Conservation (phyloP, 139 green algal species). For the Closterium sp. region DNA sequence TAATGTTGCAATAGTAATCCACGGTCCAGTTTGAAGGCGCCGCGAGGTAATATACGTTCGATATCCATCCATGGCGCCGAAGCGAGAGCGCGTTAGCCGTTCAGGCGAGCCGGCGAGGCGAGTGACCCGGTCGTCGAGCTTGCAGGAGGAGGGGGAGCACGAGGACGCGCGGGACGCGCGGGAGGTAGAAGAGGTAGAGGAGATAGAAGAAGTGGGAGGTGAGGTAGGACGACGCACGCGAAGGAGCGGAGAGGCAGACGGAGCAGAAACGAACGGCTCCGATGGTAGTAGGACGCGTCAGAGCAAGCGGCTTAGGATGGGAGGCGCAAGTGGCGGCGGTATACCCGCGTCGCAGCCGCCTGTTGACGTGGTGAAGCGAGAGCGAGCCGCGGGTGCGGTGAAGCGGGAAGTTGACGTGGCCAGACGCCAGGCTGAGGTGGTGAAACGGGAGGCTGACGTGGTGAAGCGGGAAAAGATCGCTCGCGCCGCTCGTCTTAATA, state of each 20-base stretch:
- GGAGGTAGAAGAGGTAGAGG: not conserved
- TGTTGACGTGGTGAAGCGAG: not conserved
- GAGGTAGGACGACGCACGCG: not conserved
- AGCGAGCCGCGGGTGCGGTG: not conserved
- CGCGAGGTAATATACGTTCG: too few species aligned
- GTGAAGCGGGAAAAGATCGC: not conserved
- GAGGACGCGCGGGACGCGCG: not conserved
- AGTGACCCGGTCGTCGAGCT: not conserved
- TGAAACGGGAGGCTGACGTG: not conserved
- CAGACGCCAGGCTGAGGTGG: not conserved
- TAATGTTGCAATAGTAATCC: not conserved
- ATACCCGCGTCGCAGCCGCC: not conserved
- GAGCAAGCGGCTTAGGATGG: not conserved
- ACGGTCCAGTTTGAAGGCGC: too few species aligned
- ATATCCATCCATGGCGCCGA: not conserved
- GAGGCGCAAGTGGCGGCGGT: not conserved
- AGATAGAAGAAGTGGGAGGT: not conserved
- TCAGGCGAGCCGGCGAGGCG: not conserved
- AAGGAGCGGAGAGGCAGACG: too few species aligned
- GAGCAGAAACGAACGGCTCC: not conserved
- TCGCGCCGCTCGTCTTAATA: not conserved
- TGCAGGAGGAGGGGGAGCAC: not conserved
- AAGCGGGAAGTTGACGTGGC: not conserved
- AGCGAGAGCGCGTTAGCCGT: not conserved
- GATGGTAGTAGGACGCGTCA: not conserved